A percentile compares a stretch with the other conserved stretches of the same genome.
These are phyloP conservation scores for Phytophthora pluvialis DNA, from an alignment of 352 stramenopile genomes.

Conservation along the genomic window DNA sequence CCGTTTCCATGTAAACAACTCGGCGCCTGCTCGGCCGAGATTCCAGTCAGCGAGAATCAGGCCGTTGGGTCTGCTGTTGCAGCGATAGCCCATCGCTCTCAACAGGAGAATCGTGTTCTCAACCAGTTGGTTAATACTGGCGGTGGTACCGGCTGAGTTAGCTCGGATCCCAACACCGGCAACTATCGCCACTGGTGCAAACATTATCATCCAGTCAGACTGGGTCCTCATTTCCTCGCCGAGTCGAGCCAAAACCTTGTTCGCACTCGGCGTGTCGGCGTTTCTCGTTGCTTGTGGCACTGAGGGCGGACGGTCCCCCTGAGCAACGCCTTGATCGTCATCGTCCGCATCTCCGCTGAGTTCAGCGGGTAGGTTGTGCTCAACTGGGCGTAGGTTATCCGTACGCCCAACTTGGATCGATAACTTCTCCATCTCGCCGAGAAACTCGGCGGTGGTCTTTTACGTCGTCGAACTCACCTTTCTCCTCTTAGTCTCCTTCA, in stretches of 20 bases:
- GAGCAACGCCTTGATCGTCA: conserved; percentile 11
- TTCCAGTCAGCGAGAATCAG: not conserved
- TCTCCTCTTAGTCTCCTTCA: conserved; percentile 1
- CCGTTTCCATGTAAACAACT: not conserved
- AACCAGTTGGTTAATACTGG: not conserved
- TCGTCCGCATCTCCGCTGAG: conserved; percentile 1
- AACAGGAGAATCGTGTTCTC: not conserved
- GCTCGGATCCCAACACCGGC: not conserved
- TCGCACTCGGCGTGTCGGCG: not conserved
- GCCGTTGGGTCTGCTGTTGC: not conserved
- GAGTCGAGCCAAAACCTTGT: not conserved
- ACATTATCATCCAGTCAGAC: not conserved
- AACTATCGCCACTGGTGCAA: not conserved
- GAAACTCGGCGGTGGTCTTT: too few species aligned
- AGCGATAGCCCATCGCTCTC: not conserved
- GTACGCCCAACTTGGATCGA: conserved; percentile 3
- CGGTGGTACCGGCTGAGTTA: not conserved
- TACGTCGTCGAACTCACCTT: not conserved
- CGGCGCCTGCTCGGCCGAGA: not conserved
- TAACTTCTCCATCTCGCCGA: not conserved
- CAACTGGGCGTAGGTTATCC: conserved; percentile 3
- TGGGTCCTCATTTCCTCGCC: not conserved
- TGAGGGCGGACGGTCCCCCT: not conserved
- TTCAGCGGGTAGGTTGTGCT: conserved; percentile 5
- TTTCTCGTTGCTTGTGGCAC: not conserved